A percentile compares a stretch with the other conserved stretches of the same genome.
Evolutionary conservation across 345 rosid species (phyloP).

Genomic region (Eucalyptus pumila): DNA sequence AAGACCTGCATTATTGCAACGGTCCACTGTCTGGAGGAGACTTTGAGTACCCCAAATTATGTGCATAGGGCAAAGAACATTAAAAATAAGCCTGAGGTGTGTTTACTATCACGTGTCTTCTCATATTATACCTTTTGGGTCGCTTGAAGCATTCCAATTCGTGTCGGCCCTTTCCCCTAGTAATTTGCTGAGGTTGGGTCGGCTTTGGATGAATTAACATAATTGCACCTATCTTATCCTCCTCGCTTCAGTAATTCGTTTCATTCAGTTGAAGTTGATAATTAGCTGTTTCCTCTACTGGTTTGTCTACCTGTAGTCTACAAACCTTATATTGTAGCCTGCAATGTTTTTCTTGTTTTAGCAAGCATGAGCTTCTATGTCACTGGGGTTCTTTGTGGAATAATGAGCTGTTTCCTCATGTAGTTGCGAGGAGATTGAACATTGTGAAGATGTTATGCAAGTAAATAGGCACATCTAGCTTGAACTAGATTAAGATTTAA

Average conservation of each 20-base stretch:
- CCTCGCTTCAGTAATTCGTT: not conserved
- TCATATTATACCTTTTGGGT: not conserved
- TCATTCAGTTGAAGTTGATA: not conserved
- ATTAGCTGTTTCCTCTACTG: no score
- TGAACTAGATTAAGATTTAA: no score
- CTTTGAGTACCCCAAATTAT: conserved; percentile 90
- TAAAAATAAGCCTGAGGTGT: conserved; percentile 93
- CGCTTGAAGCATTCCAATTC: not conserved
- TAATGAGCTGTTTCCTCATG: no score
- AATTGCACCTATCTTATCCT: not conserved
- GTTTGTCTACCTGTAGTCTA: no score
- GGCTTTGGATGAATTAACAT: not conserved
- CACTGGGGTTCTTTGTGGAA: no score
- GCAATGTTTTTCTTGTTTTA: no score
- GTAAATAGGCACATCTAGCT: no score
- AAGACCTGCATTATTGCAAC: conserved; percentile 99
- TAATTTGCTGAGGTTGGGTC: not conserved
- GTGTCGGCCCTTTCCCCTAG: not conserved
- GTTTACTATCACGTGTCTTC: not conserved
- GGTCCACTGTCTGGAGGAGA: conserved; percentile 94
- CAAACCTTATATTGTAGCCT: no score
- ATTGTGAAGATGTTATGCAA: no score
- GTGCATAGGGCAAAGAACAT: conserved; percentile 96
- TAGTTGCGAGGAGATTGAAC: no score
- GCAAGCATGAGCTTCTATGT: no score